Percentiles rank a stretch among this genome's conserved stretches.
Evolutionary conservation across 306 rosid species (phyloP).

Genomic region (Boehmeria nivea): DNA sequence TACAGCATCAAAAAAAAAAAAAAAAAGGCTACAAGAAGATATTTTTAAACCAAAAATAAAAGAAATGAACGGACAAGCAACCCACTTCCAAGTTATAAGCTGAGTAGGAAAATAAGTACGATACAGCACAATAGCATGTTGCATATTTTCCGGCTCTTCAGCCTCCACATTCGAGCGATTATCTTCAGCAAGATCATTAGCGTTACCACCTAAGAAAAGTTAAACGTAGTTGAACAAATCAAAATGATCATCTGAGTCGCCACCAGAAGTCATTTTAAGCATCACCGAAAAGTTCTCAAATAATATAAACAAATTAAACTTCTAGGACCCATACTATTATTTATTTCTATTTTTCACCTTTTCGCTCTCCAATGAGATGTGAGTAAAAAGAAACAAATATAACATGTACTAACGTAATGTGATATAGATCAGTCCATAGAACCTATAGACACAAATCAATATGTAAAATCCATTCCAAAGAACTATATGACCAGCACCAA

Average conservation of each 20-base stretch:
- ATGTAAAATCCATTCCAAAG: too few species aligned
- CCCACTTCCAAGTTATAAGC: conserved; percentile 56
- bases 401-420: neutral
- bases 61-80: conserved; percentile 24
- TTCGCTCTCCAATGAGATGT: neutral
- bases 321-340: neutral
- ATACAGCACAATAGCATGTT: neutral
- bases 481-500: too few species aligned
- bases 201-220: conserved; percentile 26
- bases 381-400: neutral
- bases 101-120: conserved; percentile 48
- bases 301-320: neutral
- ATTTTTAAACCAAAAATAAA: neutral
- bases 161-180: conserved; percentile 22
- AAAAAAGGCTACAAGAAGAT: neutral
- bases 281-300: too few species aligned
- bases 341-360: neutral
- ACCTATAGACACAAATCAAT: too few species aligned
- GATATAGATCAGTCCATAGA: too few species aligned
- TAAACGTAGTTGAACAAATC: neutral
- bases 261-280: too few species aligned
- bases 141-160: conserved; percentile 13
- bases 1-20: neutral
- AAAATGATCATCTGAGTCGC: too few species aligned
- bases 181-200: conserved; percentile 14